Conservation (phyloP, 805 yeast genomes). For the Ascoidea tarda region DNA sequence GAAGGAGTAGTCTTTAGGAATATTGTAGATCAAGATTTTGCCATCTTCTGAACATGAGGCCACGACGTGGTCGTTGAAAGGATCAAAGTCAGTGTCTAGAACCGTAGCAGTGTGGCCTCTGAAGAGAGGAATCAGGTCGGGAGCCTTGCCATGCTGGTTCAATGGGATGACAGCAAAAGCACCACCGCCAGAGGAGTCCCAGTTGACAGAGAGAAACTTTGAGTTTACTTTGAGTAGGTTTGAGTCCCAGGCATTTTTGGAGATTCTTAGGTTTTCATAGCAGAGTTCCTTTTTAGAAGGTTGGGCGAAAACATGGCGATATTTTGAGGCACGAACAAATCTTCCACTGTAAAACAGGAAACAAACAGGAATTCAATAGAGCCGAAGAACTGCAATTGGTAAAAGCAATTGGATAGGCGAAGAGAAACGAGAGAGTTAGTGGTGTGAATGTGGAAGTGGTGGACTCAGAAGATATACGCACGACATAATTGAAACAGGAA, state of each 20-base stretch:
- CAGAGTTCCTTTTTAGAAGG: conserved; percentile 41
- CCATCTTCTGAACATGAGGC: conserved; percentile 79
- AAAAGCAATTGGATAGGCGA: no score
- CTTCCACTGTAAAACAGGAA: conserved; percentile 36
- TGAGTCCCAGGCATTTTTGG: conserved; percentile 94
- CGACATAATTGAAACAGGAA: no score
- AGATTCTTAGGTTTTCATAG: conserved; percentile 42
- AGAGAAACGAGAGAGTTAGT: no score
- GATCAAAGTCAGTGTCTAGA: conserved; percentile 90
- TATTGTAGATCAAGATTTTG: conserved; percentile 72
- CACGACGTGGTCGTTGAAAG: conserved; percentile 63
- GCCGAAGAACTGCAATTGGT: no score
- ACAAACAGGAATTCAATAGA: no score
- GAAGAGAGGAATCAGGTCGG: conserved; percentile 85
- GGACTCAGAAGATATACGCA: no score
- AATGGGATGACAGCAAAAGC: conserved; percentile 92
- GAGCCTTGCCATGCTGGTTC: conserved; percentile 77
- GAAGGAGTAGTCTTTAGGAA: conserved; percentile 72
- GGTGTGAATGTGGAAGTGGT: no score
- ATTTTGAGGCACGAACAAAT: conserved; percentile 93
- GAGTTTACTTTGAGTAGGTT: conserved; percentile 82
- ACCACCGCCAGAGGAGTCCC: conserved; percentile 97
- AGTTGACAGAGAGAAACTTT: conserved; percentile 70
- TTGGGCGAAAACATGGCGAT: conserved; percentile 93
- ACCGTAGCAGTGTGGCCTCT: conserved; percentile 95